These are phyloP conservation scores for Candida mesenterica DNA, from an alignment of 1,139 yeast genomes.

Conservation along the genomic window DNA sequence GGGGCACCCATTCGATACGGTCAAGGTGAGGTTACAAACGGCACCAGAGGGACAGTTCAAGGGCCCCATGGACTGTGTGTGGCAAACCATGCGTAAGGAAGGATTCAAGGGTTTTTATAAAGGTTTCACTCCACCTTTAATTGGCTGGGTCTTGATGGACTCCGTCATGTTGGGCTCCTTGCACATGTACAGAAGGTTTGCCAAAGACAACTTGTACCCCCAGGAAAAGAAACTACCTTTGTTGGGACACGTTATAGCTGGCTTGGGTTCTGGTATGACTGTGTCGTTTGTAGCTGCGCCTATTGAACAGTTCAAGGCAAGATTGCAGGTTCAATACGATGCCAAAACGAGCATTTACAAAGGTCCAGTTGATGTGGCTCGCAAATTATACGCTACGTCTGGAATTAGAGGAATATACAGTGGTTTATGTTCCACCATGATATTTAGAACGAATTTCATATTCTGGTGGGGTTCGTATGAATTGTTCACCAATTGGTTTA, in stretches of 20 bases:
- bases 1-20: conserved; percentile 92
- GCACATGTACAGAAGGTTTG: conserved; percentile 68
- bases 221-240: conserved; percentile 63
- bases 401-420: conserved; percentile 76
- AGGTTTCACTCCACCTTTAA: conserved; percentile 88
- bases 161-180: conserved; percentile 84
- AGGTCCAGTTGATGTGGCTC: conserved; percentile 78
- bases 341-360: conserved; percentile 62
- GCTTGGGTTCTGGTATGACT: conserved; percentile 85
- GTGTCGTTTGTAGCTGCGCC: conserved; percentile 95
- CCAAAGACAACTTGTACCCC: conserved; percentile 62
- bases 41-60: conserved; percentile 67
- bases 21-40: conserved; percentile 85
- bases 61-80: conserved; percentile 81
- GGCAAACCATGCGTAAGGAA: conserved; percentile 68
- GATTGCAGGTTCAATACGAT: conserved; percentile 87
- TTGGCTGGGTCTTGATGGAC: conserved; percentile 95
- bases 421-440: conserved; percentile 82
- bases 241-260: conserved; percentile 71
- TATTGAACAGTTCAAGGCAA: conserved; percentile 83
- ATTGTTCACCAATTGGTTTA: conserved; percentile 66
- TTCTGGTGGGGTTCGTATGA: conserved; percentile 97
- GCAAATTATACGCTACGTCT: conserved; percentile 49
- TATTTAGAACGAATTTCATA: conserved; percentile 81
- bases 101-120: conserved; percentile 78